A percentile compares a stretch with the other conserved stretches of the same genome.
Evolutionary conservation across 176 grass and related monocot species (phyloP).

Genomic region (Elaeis guineensis): DNA sequence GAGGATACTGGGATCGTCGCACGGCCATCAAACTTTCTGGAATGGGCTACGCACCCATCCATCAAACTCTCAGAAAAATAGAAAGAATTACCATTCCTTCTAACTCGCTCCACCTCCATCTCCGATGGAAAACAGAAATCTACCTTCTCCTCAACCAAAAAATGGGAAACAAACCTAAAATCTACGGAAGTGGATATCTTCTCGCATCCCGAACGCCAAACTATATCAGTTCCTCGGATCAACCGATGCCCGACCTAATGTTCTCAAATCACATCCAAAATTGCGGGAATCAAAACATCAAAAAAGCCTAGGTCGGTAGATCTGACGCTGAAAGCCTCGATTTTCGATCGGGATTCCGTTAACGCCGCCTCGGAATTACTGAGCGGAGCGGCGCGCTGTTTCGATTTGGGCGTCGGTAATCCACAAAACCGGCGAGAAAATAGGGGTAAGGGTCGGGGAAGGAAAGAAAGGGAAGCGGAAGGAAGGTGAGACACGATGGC

Average conservation of each 20-base stretch:
- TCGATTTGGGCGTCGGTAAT: conserved; percentile 1
- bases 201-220: conserved; percentile 39
- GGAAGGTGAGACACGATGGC: neutral
- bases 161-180: conserved; percentile 23
- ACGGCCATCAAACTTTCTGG: conserved; percentile 45
- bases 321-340: neutral
- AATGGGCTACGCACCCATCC: conserved; percentile 14
- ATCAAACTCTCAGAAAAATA: conserved; percentile 38
- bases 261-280: neutral
- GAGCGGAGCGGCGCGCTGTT: conserved; percentile 17
- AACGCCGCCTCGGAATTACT: neutral
- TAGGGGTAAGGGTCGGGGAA: neutral
- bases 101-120: conserved; percentile 17
- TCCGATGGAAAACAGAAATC: neutral
- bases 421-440: conserved; percentile 7
- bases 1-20: conserved; percentile 28
- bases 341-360: neutral
- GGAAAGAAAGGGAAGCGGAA: neutral
- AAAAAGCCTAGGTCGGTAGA: conserved; percentile 26
- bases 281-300: neutral
- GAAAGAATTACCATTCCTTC: conserved; percentile 16
- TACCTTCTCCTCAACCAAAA: conserved; percentile 1
- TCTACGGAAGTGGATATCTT: conserved; percentile 40
- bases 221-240: neutral
- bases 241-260: conserved; percentile 1